Conservation (phyloP, 176 grass and related monocot species). For the Avena sativa region DNA sequence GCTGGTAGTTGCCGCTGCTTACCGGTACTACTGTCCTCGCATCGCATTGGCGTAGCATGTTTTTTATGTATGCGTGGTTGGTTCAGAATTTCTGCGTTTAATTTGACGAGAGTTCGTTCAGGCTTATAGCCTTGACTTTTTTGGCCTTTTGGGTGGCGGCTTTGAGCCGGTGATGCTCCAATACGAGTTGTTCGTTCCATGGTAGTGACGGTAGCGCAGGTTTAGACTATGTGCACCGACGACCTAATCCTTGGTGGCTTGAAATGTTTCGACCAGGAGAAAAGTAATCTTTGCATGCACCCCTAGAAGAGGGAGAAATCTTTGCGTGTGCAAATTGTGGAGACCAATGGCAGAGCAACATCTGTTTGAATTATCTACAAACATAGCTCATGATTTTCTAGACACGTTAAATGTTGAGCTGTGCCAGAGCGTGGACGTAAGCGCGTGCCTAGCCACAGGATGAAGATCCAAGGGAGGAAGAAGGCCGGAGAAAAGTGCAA, state of each 20-base stretch:
- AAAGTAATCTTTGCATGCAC: not conserved
- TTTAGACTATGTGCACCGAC: not conserved
- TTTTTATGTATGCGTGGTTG: not conserved
- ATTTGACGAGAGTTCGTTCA: not conserved
- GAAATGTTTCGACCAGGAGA: not conserved
- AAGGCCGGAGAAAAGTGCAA: no score
- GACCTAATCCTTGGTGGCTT: not conserved
- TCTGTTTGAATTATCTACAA: no score
- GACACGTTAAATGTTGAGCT: no score
- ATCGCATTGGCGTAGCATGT: not conserved
- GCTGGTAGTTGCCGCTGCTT: not conserved
- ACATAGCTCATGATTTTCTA: no score
- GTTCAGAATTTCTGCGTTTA: not conserved
- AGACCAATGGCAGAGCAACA: no score
- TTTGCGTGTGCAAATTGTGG: not conserved
- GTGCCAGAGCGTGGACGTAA: no score
- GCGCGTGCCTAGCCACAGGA: no score
- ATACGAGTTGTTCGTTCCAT: not conserved
- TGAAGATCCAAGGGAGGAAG: no score
- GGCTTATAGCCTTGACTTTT: not conserved
- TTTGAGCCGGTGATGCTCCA: not conserved
- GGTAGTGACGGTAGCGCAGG: not conserved
- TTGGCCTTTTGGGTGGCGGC: not conserved
- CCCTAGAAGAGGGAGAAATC: not conserved
- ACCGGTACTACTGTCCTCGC: not conserved